Evolutionary conservation across 345 rosid genomes (phyloP), one percentile per base, ranked within the genome.

Genomic region (Aegle marmelos): DNA sequence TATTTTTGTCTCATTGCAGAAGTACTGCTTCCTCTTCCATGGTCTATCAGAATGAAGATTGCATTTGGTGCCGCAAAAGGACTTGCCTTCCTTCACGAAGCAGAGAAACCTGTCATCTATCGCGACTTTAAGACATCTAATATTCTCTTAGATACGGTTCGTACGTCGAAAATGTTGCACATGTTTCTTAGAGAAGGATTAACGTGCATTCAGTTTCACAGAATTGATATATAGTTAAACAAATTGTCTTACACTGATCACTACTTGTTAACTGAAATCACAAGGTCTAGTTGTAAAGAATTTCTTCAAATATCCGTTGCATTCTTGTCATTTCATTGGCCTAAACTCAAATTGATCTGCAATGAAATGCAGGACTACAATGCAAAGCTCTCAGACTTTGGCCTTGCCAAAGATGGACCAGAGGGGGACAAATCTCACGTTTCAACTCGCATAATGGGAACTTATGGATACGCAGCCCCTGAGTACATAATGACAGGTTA

Each of bases 371-470:
- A 95, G 99, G 99, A 93, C 6, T 95, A 95, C 70, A 93, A 95
- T 67, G 90, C 97, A 45, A 95, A 95, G 81, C 93, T 95, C 63
- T 95, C 99, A 1, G 99, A 95, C 78, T 95, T 95, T 53, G 99
- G 99, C 37, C 91, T 95, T 13, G 99, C 99, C 5, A 95, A 95
- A 88, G 99, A 93, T 78, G 99, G 99, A 72, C 99, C 99, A 0
- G 96, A 86, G 70, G 99, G 97, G 79, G 99, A 95, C 84, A 93
- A 95, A 82, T 92, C 99, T 1, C 98, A 95, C 70, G 99, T 95
- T 79, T 93, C 99, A 27, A 95, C 99, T 16, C 97, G 99, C n/a
- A 87, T 95, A 80, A 95, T 95, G 99, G 99, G 99, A 61, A 95
- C 99, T 22, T 93, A 95, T n/a, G 99, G 99, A 16, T 95, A 95